These are phyloP conservation scores for Aspergillus viridinutans DNA, from an alignment of 2,329 filamentous ascomycete genomes.

Conservation along the genomic window DNA sequence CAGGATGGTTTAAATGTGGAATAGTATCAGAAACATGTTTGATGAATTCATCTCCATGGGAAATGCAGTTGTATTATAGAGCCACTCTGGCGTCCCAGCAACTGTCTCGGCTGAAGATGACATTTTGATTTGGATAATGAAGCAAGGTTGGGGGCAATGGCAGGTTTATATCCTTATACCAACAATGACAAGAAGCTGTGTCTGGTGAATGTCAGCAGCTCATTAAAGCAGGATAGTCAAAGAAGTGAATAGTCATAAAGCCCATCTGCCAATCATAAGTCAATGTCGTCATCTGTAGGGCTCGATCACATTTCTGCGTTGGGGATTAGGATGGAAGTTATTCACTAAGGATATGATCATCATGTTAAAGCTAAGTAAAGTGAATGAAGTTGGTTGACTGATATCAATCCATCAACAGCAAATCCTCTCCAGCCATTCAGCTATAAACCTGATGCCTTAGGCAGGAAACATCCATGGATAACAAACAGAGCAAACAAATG, in stretches of 20 bases:
- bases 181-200: not conserved
- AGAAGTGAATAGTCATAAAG: not conserved
- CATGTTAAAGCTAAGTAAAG: not conserved
- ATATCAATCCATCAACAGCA: too few relatives aligned
- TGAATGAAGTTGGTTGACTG: not conserved
- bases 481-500: not conserved
- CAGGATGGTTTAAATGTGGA: not conserved
- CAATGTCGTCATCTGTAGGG: too few relatives aligned
- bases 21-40: not conserved
- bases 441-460: not conserved
- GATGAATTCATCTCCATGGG: not conserved
- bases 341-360: not conserved
- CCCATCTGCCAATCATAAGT: too few relatives aligned
- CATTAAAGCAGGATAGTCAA: not conserved
- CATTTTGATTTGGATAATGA: not conserved
- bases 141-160: not conserved
- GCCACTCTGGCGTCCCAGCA: not conserved
- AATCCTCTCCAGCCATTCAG: too few relatives aligned
- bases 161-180: not conserved
- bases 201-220: not conserved
- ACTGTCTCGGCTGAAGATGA: not conserved
- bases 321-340: too few relatives aligned
- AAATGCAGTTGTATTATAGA: not conserved
- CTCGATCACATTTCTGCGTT: too few relatives aligned
- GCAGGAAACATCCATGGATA: not conserved